phyloP scores from a whole-genome alignment of 139 green algal species.

The Closterium sp. region DNA sequence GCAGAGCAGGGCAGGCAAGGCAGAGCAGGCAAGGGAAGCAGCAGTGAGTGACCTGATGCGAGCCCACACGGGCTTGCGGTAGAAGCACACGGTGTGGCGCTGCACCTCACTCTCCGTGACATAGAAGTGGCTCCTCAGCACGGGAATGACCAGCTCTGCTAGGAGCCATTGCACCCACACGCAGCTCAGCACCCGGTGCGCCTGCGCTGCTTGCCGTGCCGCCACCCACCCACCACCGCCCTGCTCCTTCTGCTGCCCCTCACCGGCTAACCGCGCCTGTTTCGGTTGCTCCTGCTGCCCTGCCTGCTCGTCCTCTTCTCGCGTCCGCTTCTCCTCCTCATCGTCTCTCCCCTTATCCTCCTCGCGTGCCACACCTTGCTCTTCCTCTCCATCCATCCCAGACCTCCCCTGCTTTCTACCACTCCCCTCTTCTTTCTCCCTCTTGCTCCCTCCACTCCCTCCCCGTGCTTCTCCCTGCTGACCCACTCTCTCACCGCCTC shows the following conservation, averaged over 20 bases:
- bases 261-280: neutral
- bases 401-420: no score
- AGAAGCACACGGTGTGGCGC: slow-evolving; percentile 78
- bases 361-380: neutral
- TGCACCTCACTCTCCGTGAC: slow-evolving; percentile 82
- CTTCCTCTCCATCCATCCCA: no score
- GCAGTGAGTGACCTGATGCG: neutral
- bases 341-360: neutral
- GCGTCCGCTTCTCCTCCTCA: neutral
- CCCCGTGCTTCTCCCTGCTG: no score
- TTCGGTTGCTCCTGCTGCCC: neutral
- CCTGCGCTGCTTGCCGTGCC: neutral
- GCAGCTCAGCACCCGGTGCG: no score
- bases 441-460: no score
- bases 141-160: slow-evolving; percentile 65
- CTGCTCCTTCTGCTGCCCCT: neutral
- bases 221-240: neutral
- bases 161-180: slow-evolving; percentile 79
- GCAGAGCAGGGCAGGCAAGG: neutral
- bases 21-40: neutral
- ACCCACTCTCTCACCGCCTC: no score
- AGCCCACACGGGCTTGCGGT: slow-evolving; percentile 81
- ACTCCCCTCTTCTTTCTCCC: no score
- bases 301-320: neutral
- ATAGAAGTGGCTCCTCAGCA: slow-evolving; percentile 86